These are phyloP conservation scores for Heracleum sosnowskyi DNA, from an alignment of 129 eudicot genomes.

Conservation along the genomic window DNA sequence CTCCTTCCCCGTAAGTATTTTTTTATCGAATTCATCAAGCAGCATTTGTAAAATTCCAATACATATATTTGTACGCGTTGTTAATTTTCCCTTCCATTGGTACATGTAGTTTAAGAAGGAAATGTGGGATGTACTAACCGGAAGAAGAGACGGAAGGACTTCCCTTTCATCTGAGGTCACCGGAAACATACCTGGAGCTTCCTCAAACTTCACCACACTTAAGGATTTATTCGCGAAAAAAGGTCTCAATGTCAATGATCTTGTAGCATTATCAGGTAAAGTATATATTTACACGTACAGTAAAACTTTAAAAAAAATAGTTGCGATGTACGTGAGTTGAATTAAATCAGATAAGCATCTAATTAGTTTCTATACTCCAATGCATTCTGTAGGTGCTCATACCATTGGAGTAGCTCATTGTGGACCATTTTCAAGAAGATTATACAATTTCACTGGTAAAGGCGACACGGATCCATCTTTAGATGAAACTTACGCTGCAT, in stretches of 20 bases:
- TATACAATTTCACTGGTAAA: constrained; percentile 44
- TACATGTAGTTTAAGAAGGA: constrained; percentile 24
- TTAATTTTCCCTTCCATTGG: neutral
- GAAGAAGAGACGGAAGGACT: constrained; percentile 46
- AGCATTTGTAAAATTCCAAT: neutral
- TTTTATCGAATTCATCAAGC: neutral
- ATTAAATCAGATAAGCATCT: neutral
- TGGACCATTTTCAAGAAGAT: constrained; percentile 27
- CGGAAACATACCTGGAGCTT: constrained; percentile 33
- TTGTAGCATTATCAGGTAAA: constrained; percentile 54
- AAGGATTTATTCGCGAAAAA: constrained; percentile 24
- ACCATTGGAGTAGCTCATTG: constrained; percentile 52
- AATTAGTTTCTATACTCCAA: neutral
- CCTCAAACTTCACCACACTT: constrained; percentile 38
- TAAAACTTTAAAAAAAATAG: too few species aligned
- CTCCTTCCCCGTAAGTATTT: constrained; percentile 44
- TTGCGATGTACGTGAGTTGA: too few species aligned
- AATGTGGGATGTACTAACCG: constrained; percentile 43
- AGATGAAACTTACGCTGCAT: constrained; percentile 22
- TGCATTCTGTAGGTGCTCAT: constrained; percentile 33
- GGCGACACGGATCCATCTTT: constrained; percentile 45
- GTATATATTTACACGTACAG: too few species aligned
- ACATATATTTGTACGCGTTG: neutral
- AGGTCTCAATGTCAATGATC: constrained; percentile 37
- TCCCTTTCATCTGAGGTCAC: constrained; percentile 39